Evolutionary conservation across 768 basidiomycete genomes (phyloP), one percentile per base, ranked within the genome.

Genomic region (Favolaschia claudopus): DNA sequence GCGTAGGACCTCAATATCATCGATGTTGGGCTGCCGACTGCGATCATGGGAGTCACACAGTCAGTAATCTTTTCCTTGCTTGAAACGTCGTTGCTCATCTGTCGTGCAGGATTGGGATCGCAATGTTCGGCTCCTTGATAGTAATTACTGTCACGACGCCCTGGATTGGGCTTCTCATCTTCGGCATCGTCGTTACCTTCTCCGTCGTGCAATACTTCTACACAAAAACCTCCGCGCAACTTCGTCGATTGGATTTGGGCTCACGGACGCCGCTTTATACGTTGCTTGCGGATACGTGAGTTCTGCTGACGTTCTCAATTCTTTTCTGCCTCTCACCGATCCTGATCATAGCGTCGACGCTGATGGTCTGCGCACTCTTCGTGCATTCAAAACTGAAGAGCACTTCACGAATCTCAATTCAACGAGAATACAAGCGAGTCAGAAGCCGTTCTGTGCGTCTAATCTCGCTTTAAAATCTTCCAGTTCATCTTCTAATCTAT

Each of bases 381-480:
- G 52, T 7, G 52, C 52, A 14, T 54, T 54, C 42, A 34, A 44
- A 22, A 43, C 24, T 34, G 40, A 54, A 34, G 32, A 43, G 22
- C 42, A 54, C 28, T 54, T 54, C 25, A 54, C 52, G 13, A 34
- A 54, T 10, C 43, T 54, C 52, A 33, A 54, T 27, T 54, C 52
- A 27, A 54, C 15, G 33, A 24, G 52, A 24, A 36, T 54, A 15
- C 52, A 54, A 43, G 52, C 29, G 4, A 54, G 52, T 27, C 52
- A 54, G 33, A 54, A 44, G 24, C 52, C 52, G 7, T 54, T 54
- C 15, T 54, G 52, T 54, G 24, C 24, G 52, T 32, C n/a, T 3
- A 3, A 12, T 28, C 24, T 9, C 3, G 33, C 20, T 9, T 40
- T 22, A 39, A n/a, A n/a, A n/a, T 14, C 10, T 17, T 13, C 2